These are phyloP conservation scores for Aspergillus sp. DNA, from an alignment of 2,329 filamentous ascomycete genomes.

Conservation along the genomic window DNA sequence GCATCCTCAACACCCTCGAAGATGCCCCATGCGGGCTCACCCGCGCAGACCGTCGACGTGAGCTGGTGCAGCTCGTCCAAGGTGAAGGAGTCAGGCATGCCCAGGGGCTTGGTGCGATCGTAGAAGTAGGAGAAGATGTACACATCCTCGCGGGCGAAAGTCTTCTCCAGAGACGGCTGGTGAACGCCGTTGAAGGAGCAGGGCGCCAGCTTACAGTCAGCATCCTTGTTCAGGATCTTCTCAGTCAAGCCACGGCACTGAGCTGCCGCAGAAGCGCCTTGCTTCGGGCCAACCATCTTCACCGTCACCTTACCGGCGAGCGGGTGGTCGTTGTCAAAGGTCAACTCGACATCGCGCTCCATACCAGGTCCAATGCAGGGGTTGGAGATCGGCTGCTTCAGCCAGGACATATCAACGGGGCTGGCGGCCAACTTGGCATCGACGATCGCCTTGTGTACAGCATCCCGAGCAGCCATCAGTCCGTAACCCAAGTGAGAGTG, in stretches of 20 bases:
- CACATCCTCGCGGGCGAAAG: slow-evolving; percentile 85
- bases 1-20: slow-evolving; percentile 78
- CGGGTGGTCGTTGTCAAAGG: slow-evolving; percentile 65
- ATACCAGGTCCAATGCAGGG: slow-evolving; percentile 85
- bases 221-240: slow-evolving; percentile 86
- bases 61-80: slow-evolving; percentile 86
- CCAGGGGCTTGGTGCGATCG: slow-evolving; percentile 88
- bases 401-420: slow-evolving; percentile 66
- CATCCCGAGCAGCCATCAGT: slow-evolving; percentile 88
- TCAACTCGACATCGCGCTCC: slow-evolving; percentile 71
- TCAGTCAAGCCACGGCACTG: slow-evolving; percentile 91
- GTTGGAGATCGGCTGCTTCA: slow-evolving; percentile 71
- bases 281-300: slow-evolving; percentile 83
- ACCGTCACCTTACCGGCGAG: slow-evolving; percentile 68
- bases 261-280: slow-evolving; percentile 65
- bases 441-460: slow-evolving; percentile 76
- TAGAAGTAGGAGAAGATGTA: slow-evolving; percentile 99
- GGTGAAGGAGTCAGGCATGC: slow-evolving; percentile 98
- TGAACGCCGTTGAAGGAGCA: slow-evolving; percentile 98
- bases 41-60: slow-evolving; percentile 79
- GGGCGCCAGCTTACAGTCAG: slow-evolving; percentile 77
- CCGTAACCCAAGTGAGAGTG: slow-evolving; percentile 97
- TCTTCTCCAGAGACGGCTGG: slow-evolving; percentile 89
- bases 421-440: slow-evolving; percentile 68
- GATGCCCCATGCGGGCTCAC: slow-evolving; percentile 74